A percentile compares a stretch with the other conserved stretches of the same genome.
phyloP scores from a whole-genome alignment of 2,329 filamentous ascomycete species.

The Parascedosporium putredinis region DNA sequence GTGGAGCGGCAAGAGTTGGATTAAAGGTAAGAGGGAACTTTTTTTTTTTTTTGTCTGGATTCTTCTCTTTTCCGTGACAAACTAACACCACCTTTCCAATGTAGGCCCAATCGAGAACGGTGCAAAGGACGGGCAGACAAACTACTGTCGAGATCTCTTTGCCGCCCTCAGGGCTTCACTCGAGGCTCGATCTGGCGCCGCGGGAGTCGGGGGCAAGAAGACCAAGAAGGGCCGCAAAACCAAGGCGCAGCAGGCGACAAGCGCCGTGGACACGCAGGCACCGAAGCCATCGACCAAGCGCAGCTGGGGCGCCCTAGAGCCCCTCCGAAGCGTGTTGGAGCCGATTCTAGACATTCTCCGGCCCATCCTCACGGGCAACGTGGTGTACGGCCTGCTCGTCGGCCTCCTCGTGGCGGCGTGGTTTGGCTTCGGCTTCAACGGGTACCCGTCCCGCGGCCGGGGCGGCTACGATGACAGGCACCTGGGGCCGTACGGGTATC shows the following conservation, averaged over 20 bases:
- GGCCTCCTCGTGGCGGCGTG: constrained; percentile 65
- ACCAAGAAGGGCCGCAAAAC: constrained; percentile 53
- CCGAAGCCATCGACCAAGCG: constrained; percentile 31
- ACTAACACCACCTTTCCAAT: constrained; percentile 21
- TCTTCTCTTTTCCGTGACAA: background rate
- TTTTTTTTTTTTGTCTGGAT: background rate
- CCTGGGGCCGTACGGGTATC: constrained; percentile 30
- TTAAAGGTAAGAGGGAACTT: constrained; percentile 60
- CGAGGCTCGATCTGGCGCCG: constrained; percentile 48
- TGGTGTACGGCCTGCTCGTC: constrained; percentile 65
- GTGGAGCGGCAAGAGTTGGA: constrained; percentile 96
- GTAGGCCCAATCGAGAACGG: constrained; percentile 94
- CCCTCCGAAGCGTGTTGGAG: constrained; percentile 57
- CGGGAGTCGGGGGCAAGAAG: constrained; percentile 36
- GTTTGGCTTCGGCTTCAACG: constrained; percentile 50
- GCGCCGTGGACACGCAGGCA: constrained; percentile 26
- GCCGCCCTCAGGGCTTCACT: constrained; percentile 64
- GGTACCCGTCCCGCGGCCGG: constrained; percentile 23
- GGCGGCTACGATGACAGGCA: constrained; percentile 20
- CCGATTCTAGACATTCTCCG: constrained; percentile 60
- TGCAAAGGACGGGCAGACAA: constrained; percentile 76
- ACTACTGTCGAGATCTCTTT: constrained; percentile 73
- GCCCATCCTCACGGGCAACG: constrained; percentile 64
- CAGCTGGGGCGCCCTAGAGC: constrained; percentile 75
- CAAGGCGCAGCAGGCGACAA: constrained; percentile 31